These are phyloP conservation scores for Fusarium oligoseptatum DNA, from an alignment of 2,329 filamentous ascomycete genomes.

Conservation along the genomic window DNA sequence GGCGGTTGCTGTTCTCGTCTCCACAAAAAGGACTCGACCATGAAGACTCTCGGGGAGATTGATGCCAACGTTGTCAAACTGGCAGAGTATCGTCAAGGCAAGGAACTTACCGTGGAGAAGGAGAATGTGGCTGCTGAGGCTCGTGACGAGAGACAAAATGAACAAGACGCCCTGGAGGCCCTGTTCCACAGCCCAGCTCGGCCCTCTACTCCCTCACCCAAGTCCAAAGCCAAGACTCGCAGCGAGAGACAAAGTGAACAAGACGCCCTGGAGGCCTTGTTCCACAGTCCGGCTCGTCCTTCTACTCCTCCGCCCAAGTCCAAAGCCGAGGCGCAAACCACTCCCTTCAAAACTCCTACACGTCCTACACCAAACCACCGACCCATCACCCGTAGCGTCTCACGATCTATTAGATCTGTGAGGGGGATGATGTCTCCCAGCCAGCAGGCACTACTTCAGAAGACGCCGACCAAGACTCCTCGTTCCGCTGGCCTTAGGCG, in stretches of 20 bases:
- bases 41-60: slow-evolving; percentile 72
- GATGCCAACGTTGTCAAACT: slow-evolving; percentile 66
- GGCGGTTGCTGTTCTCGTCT: slow-evolving; percentile 82
- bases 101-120: slow-evolving; percentile 55
- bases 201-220: slow-evolving; percentile 67
- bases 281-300: slow-evolving; percentile 68
- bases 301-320: slow-evolving; percentile 66
- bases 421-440: slow-evolving; percentile 60
- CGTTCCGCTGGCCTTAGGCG: slow-evolving; percentile 55
- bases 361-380: slow-evolving; percentile 72
- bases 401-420: slow-evolving; percentile 66
- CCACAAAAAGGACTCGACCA: slow-evolving; percentile 74
- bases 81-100: slow-evolving; percentile 53
- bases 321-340: slow-evolving; percentile 55
- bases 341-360: slow-evolving; percentile 72
- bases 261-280: slow-evolving; percentile 73
- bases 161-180: slow-evolving; percentile 69
- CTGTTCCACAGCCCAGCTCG: slow-evolving; percentile 74
- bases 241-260: slow-evolving; percentile 50
- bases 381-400: slow-evolving; percentile 72
- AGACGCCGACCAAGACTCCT: slow-evolving; percentile 64
- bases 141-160: slow-evolving; percentile 20
- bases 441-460: slow-evolving; percentile 58
- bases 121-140: slow-evolving; percentile 65
- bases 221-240: slow-evolving; percentile 51